These are phyloP conservation scores for Tylopilus sp. DNA, from an alignment of 768 basidiomycete species.

Conservation along the genomic window DNA sequence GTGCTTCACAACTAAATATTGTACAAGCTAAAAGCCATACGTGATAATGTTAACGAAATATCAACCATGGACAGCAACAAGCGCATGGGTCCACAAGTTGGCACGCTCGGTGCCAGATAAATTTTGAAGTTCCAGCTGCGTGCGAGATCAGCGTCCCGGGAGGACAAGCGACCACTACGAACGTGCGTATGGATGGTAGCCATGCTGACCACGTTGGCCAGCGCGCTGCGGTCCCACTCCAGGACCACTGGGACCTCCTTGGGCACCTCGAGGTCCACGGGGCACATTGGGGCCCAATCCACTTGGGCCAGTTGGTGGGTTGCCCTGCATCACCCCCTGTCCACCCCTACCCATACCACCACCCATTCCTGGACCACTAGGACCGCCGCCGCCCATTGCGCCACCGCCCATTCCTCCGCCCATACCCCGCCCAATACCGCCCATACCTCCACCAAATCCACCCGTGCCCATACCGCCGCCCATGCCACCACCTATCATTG, in stretches of 20 bases:
- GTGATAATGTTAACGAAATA: conserved; percentile 17
- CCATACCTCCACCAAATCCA: conserved; percentile 37
- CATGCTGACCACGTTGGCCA: conserved; percentile 69
- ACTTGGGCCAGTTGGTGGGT: conserved; percentile 33
- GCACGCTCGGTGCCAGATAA: conserved; percentile 2
- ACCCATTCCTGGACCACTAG: conserved; percentile 38
- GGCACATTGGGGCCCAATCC: conserved; percentile 59
- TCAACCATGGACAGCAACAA: conserved; percentile 5
- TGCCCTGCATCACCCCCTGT: conserved; percentile 38
- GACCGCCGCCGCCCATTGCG: conserved; percentile 34
- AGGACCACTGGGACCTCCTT: conserved; percentile 49
- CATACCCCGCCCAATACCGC: conserved; percentile 40
- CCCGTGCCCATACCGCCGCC: conserved; percentile 29
- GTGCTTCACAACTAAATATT: conserved; percentile 1
- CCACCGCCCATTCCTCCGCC: conserved; percentile 40
- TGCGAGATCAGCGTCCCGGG: background rate
- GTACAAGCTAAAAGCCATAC: conserved; percentile 6
- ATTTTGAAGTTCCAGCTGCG: conserved; percentile 13
- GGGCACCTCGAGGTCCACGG: conserved; percentile 59
- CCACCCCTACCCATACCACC: conserved; percentile 41
- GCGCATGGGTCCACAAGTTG: conserved; percentile 1
- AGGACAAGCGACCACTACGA: conserved; percentile 28
- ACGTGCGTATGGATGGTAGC: conserved; percentile 82
- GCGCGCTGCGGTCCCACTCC: conserved; percentile 72
- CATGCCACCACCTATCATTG: conserved; percentile 37